Conservation (phyloP, 1,284 basidiomycete species). For the Puccinia hordei region DNA sequence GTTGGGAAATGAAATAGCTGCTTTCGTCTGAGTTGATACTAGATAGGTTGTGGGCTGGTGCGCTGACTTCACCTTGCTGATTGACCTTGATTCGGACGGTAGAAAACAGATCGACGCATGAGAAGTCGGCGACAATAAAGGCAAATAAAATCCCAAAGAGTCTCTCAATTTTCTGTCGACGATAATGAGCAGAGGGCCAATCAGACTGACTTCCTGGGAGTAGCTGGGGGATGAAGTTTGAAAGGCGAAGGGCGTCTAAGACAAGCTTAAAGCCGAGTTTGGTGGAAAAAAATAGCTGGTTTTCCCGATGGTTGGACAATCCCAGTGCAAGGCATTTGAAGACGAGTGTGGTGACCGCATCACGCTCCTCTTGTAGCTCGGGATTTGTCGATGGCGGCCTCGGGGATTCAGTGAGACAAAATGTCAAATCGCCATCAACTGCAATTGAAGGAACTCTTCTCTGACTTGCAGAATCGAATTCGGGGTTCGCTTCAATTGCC, state of each 20-base stretch:
- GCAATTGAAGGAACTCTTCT: conserved; percentile 4
- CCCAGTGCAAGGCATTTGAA: conserved; percentile 48
- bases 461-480: not conserved
- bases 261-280: conserved; percentile 35
- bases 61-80: not conserved
- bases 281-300: conserved; percentile 41
- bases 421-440: not conserved
- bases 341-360: conserved; percentile 34
- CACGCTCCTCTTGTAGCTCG: conserved; percentile 42
- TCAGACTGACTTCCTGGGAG: not conserved
- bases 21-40: not conserved
- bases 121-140: conserved; percentile 45
- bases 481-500: not conserved
- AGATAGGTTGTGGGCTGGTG: not conserved
- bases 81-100: conserved; percentile 21
- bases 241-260: conserved; percentile 45
- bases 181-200: not conserved
- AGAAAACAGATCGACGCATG: conserved; percentile 35
- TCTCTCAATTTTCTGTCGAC: conserved; percentile 29
- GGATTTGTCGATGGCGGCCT: not conserved
- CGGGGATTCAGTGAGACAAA: conserved; percentile 18
- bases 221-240: conserved; percentile 23
- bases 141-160: conserved; percentile 42
- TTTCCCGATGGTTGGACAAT: conserved; percentile 28
- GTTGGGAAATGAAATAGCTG: not conserved